Evolutionary conservation across 2,329 filamentous ascomycete genomes (phyloP).

Genomic region (Saccharata proteae): DNA sequence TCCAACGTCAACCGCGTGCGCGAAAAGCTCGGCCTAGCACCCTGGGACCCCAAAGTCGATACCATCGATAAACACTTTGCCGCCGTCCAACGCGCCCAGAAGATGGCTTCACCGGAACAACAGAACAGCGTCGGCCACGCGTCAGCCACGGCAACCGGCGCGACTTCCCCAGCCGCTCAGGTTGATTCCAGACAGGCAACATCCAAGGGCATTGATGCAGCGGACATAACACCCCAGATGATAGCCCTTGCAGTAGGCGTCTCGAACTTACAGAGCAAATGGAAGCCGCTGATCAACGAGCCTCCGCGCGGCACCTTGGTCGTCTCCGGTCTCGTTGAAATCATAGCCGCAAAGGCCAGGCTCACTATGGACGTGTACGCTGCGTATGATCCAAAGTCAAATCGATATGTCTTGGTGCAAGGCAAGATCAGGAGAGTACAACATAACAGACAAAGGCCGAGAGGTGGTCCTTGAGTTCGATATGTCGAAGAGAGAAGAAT

Average conservation of each 20-base stretch:
- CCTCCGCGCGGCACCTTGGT: constrained; percentile 33
- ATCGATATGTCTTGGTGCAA: constrained; percentile 22
- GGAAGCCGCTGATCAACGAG: constrained; percentile 20
- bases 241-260: constrained; percentile 8
- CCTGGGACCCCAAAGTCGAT: constrained; percentile 4
- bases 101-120: constrained; percentile 3
- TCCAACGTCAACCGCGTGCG: constrained; percentile 24
- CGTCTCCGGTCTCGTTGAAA: constrained; percentile 33
- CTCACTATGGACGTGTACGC: constrained; percentile 33
- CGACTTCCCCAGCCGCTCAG: neutral
- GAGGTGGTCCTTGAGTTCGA: no score
- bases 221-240: constrained; percentile 5
- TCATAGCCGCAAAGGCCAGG: constrained; percentile 29
- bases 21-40: constrained; percentile 23
- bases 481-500: no score
- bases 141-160: neutral
- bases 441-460: no score
- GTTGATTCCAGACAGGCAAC: neutral
- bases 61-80: constrained; percentile 3
- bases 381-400: constrained; percentile 32
- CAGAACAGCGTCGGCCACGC: neutral
- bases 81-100: constrained; percentile 6
- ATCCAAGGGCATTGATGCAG: constrained; percentile 3
- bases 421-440: constrained; percentile 1
- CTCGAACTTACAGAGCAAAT: constrained; percentile 5